Conservation (phyloP, 768 basidiomycete species). For the Pholiota conissans region DNA sequence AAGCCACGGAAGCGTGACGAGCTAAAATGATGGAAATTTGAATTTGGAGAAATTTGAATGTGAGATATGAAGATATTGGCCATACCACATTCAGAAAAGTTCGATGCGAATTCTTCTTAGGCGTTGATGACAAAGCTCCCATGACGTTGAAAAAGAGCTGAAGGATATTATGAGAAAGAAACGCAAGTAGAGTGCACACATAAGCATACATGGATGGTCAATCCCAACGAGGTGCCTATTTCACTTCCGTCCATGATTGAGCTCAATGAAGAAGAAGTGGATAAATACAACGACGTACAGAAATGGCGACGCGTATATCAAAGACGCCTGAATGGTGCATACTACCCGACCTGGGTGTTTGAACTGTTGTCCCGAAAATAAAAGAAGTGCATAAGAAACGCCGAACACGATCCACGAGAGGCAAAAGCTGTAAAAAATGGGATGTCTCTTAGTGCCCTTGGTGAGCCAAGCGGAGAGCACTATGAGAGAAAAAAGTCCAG, state of each 20-base stretch:
- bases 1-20: constrained; percentile 27
- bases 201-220: constrained; percentile 27
- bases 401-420: constrained; percentile 35
- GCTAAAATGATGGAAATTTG: constrained; percentile 14
- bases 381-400: constrained; percentile 32
- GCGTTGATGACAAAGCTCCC: constrained; percentile 25
- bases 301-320: constrained; percentile 33
- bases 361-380: constrained; percentile 32
- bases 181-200: background rate
- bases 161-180: background rate
- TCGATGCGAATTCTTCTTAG: constrained; percentile 17
- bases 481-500: constrained; percentile 23
- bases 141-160: constrained; percentile 30
- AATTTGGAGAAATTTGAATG: background rate
- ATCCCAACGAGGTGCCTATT: constrained; percentile 22
- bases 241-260: constrained; percentile 16
- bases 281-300: constrained; percentile 31
- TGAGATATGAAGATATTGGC: background rate
- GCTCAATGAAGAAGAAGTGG: background rate
- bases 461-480: constrained; percentile 27
- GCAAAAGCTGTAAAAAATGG: constrained; percentile 37
- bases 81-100: constrained; percentile 17
- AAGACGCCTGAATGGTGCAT: constrained; percentile 30
- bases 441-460: constrained; percentile 25
- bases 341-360: constrained; percentile 20